phyloP scores from a whole-genome alignment of 257 asterid species.

The Ocimum tenuiflorum region DNA sequence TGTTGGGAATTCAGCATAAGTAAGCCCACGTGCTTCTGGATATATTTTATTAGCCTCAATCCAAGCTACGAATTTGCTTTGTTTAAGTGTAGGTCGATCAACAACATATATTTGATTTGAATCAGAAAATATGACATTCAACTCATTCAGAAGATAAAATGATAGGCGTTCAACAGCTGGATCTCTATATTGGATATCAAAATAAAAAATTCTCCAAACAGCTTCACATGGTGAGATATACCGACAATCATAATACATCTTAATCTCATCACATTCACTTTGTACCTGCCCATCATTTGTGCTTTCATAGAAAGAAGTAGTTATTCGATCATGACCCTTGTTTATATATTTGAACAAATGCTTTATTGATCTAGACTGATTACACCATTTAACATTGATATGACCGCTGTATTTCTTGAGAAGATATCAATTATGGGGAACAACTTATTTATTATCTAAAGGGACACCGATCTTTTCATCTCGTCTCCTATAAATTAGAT shows the following conservation, averaged over 20 bases:
- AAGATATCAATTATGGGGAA: not conserved
- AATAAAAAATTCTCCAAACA: not conserved
- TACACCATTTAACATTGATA: not conserved
- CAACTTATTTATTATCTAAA: not conserved
- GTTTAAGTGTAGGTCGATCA: too few species aligned
- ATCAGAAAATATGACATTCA: too few species aligned
- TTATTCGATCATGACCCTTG: not conserved
- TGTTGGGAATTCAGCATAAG: too few species aligned
- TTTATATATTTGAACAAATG: too few species aligned
- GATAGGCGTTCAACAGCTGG: not conserved
- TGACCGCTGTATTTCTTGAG: not conserved
- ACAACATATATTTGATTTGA: too few species aligned
- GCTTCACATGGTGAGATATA: not conserved
- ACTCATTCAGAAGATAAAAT: not conserved
- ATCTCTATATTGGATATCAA: not conserved
- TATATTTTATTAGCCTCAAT: too few species aligned
- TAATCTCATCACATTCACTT: not conserved
- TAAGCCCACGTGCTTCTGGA: too few species aligned
- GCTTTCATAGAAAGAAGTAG: not conserved
- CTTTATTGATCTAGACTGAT: not conserved
- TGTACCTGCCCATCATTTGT: not conserved
- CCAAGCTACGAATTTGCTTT: too few species aligned
- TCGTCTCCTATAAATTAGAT: not conserved
- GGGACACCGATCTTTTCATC: not conserved
- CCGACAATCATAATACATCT: not conserved